Base-by-base conservation (phyloP, 1,139 yeast genomes). In the Saccharomycopsis phalli region DNA sequence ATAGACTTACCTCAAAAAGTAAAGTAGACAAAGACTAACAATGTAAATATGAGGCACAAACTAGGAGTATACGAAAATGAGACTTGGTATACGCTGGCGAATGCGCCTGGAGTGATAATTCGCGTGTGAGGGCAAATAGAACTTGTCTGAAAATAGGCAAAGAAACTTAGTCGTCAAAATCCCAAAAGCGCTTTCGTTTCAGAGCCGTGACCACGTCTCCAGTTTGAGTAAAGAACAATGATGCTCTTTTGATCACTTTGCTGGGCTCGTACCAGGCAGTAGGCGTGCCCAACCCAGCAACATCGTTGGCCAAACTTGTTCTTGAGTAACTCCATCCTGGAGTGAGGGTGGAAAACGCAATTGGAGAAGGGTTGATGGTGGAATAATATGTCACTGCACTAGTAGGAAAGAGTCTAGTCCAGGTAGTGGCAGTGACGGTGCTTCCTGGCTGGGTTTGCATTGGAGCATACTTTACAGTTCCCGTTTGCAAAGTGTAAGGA, bases 361-460 rank as follows among this genome's bases (percentile, higher is more conserved):
- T 59, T 13, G 82, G 74, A 2, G 73, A 57, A 2, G 58, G 52
- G 5, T 53, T 52, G 20, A 60, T 43, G 0, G 79, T 61, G 2
- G 74, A 47, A 56, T 67, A 76, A 51, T 65, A 76, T 0, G 83
- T 69, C 21, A 79, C 86, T 0, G 80, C 65, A 47, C 86, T 75
- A 1, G 88, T 71, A 16, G 88, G 76, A 56, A 62, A 79, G 49
- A 68, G 62, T 54, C 74, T 67, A 2, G 75, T 56, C 82, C 84
- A 80, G 2, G 78, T 61, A 3, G 78, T 66, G 19, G 73, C 76
- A 1, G 94, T 80, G 11, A 84, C 75, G 6, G 61, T 66, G 2
- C 81, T 56, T 3, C 78, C 82, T 5, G 96, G 95, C 61, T 86
- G 94, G 45, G 66, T 59, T 61, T 86, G 95, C 95, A 87, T 86